phyloP scores from a whole-genome alignment of 768 basidiomycete genomes.

The Trametes maxima region DNA sequence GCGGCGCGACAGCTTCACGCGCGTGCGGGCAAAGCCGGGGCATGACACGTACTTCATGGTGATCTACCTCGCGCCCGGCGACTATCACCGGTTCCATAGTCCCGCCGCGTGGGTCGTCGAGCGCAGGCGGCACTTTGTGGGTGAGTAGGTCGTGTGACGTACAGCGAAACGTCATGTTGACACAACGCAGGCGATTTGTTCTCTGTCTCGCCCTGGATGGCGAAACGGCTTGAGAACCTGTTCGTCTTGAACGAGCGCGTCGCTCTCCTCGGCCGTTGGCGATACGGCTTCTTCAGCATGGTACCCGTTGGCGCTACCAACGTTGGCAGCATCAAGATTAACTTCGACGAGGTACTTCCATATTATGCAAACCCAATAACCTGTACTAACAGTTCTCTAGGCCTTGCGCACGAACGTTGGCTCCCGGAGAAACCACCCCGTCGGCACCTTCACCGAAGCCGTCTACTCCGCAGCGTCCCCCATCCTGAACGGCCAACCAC shows the following conservation, averaged over 20 bases:
- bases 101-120: conserved; percentile 98
- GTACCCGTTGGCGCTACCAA: conserved; percentile 98
- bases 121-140: conserved; percentile 91
- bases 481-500: conserved; percentile 85
- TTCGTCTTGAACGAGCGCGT: conserved; percentile 99
- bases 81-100: conserved; percentile 97
- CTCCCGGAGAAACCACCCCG: conserved; percentile 63
- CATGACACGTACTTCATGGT: conserved; percentile 91
- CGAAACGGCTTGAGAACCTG: conserved; percentile 84
- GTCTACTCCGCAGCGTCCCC: conserved; percentile 85
- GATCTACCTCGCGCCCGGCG: conserved; percentile 97
- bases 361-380: not conserved
- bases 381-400: conserved; percentile 40
- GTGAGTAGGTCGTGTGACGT: conserved; percentile 41
- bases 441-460: conserved; percentile 90
- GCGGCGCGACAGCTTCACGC: conserved; percentile 42
- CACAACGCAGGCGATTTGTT: conserved; percentile 79
- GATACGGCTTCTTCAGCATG: conserved; percentile 95
- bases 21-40: conserved; percentile 62
- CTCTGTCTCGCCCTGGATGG: conserved; percentile 95
- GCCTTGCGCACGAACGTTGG: conserved; percentile 89
- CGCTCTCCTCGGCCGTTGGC: conserved; percentile 92
- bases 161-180: not conserved
- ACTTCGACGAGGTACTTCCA: conserved; percentile 78
- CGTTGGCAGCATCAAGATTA: conserved; percentile 93